Evolutionary conservation across 2,329 filamentous ascomycete species (phyloP), one percentile per base, ranked within the genome.

Genomic region (Monilinia fructicola): DNA sequence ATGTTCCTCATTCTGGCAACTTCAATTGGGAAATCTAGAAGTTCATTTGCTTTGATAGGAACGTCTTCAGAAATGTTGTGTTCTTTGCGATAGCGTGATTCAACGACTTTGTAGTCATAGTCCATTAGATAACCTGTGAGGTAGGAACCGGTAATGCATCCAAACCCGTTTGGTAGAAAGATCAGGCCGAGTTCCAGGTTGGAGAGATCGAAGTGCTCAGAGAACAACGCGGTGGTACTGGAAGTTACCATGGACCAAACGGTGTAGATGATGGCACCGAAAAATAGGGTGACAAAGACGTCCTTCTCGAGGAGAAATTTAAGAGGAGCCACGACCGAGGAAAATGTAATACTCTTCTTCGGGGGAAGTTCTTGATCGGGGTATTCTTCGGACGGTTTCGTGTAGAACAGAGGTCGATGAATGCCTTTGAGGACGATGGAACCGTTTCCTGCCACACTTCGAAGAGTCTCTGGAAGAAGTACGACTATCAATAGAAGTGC

Each of bases 231-330:
- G 9, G 70, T 68, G 1, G 80, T 83, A 16, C 76, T 79, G 1
- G 80, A 61, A 18, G 55, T 66, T 11, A 66, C 63, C 44, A 55
- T 66, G 7, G 40, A 53, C 66, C 55, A 65, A 10, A 66, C 50
- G 10, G 54, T 54, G 26, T 61, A 67, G 31, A 61, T 28, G 4
- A 61, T 42, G 16, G 66, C 54, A 35, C 55, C 54, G 42, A 66
- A 60, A 12, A 28, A 79, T 67, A 18, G 81, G 79, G 65, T 78
- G 77, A 67, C 80, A 67, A 46, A 80, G 18, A 83, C 78, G 62
- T 83, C 81, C 67, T 81, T 82, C 66, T 83, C 79, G 10, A 71
- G 68, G 3, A 83, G 74, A 65, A 81, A 78, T 16, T 71, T 72
- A 3, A 83, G 70, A 0, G 81, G 80, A 10, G 74, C 73, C 3